Percentiles rank a stretch among this genome's conserved stretches.
Evolutionary conservation across 805 yeast species (phyloP).

Genomic region (Candida sakaeoensis): DNA sequence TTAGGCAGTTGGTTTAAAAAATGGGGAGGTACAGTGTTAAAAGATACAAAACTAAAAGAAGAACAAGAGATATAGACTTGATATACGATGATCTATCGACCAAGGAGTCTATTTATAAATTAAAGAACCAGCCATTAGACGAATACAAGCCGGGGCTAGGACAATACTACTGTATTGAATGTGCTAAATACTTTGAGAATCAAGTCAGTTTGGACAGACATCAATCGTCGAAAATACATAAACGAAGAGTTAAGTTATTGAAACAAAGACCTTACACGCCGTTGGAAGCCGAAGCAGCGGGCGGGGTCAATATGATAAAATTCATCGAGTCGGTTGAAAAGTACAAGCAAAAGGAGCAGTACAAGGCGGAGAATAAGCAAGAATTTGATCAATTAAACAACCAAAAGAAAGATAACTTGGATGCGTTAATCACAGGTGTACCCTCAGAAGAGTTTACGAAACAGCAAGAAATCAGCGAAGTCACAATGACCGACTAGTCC

Average conservation of each 20-base stretch:
- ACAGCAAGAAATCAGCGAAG: slow-evolving; percentile 12
- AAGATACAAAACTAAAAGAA: slow-evolving; percentile 86
- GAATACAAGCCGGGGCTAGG: slow-evolving; percentile 93
- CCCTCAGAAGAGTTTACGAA: slow-evolving; percentile 20
- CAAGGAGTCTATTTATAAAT: slow-evolving; percentile 55
- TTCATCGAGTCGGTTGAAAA: slow-evolving; percentile 62
- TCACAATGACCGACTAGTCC: slow-evolving; percentile 20
- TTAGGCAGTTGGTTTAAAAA: too few species aligned
- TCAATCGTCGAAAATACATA: slow-evolving; percentile 73
- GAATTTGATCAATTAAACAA: slow-evolving; percentile 32
- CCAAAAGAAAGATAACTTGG: slow-evolving; percentile 38
- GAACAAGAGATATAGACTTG: slow-evolving; percentile 79
- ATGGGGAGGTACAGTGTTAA: slow-evolving; percentile 89
- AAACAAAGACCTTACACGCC: slow-evolving; percentile 79
- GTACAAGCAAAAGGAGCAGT: slow-evolving; percentile 44
- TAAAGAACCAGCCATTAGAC: slow-evolving; percentile 81
- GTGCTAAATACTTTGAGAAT: slow-evolving; percentile 87
- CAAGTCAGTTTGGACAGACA: slow-evolving; percentile 72
- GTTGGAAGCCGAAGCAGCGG: slow-evolving; percentile 87
- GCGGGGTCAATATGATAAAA: slow-evolving; percentile 70
- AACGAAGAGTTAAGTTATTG: slow-evolving; percentile 76
- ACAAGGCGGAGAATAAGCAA: slow-evolving; percentile 41
- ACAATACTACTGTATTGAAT: slow-evolving; percentile 89
- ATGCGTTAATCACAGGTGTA: slow-evolving; percentile 30
- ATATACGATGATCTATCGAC: slow-evolving; percentile 71